Evolutionary conservation across 1,284 basidiomycete genomes (phyloP).

Genomic region (Apiotrichum akiyoshidainum): DNA sequence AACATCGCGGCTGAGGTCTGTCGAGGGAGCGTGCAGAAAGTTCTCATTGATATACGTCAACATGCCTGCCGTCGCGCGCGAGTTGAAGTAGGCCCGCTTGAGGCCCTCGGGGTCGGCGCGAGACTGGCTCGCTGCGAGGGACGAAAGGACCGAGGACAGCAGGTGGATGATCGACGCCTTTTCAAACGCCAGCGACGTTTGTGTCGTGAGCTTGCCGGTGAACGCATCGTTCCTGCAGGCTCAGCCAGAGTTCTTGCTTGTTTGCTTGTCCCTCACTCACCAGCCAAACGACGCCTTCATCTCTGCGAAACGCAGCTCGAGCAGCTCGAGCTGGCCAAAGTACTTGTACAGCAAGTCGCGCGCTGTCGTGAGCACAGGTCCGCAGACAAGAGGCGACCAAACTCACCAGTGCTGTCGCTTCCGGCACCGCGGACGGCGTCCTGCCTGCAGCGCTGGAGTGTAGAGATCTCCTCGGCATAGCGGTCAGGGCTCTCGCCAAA

Average conservation of each 20-base stretch:
- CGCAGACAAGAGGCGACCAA: too few species aligned
- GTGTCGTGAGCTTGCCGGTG: conserved; percentile 85
- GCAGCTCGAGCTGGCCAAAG: conserved; percentile 96
- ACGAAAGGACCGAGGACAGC: conserved; percentile 88
- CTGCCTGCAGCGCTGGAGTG: conserved; percentile 84
- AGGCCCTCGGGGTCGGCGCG: conserved; percentile 72
- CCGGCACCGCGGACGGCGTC: conserved; percentile 94
- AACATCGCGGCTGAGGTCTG: conserved; percentile 89
- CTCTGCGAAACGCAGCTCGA: conserved; percentile 95
- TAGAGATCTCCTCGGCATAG: conserved; percentile 76
- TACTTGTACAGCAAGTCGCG: conserved; percentile 97
- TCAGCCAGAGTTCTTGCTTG: conserved; percentile 1
- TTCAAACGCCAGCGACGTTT: conserved; percentile 95
- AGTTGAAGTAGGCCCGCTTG: conserved; percentile 90
- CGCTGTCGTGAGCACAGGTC: conserved; percentile 52
- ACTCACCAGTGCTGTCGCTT: conserved; percentile 80
- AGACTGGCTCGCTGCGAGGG: conserved; percentile 76
- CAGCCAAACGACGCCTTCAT: conserved; percentile 93
- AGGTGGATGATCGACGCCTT: conserved; percentile 98
- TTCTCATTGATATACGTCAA: conserved; percentile 99
- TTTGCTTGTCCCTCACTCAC: conserved; percentile 37
- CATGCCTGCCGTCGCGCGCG: conserved; percentile 92
- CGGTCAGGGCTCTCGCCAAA: conserved; percentile 90
- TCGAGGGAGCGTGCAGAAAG: conserved; percentile 97
- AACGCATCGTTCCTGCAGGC: conserved; percentile 81